Conservation (phyloP, 352 stramenopile genomes). For the Vaucheria bursata region DNA sequence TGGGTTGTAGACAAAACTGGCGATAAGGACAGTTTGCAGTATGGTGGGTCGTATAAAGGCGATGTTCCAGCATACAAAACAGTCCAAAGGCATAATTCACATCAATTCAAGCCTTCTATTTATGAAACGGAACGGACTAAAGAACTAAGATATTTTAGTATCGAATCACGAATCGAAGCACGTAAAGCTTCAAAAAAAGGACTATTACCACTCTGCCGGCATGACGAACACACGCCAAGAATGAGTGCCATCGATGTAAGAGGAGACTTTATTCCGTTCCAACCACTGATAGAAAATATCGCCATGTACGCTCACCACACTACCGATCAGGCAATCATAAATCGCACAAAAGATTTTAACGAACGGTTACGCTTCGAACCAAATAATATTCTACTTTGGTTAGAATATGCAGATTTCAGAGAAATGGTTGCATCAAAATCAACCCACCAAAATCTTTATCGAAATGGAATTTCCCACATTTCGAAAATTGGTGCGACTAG, state of each 20-base stretch:
- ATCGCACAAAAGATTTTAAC: not conserved
- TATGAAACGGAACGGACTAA: not conserved
- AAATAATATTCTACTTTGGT: not conserved
- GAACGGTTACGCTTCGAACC: not conserved
- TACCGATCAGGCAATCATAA: not conserved
- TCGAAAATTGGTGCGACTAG: not conserved
- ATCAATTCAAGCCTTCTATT: too few species aligned
- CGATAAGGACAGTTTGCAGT: conserved; percentile 3
- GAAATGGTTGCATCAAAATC: not conserved
- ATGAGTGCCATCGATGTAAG: not conserved
- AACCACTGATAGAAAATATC: not conserved
- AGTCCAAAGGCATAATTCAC: too few species aligned
- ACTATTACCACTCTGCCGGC: not conserved
- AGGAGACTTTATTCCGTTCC: not conserved
- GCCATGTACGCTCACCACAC: too few species aligned
- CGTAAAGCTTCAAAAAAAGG: not conserved
- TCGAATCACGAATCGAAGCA: not conserved
- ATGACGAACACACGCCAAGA: too few species aligned
- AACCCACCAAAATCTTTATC: not conserved
- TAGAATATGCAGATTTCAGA: not conserved
- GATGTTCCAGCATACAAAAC: not conserved
- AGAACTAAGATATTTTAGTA: not conserved
- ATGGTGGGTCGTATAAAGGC: not conserved
- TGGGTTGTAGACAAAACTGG: not conserved
- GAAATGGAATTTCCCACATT: not conserved